Evolutionary conservation across 768 basidiomycete genomes (phyloP), one percentile per base, ranked within the genome.

Genomic region (Russula sp.): DNA sequence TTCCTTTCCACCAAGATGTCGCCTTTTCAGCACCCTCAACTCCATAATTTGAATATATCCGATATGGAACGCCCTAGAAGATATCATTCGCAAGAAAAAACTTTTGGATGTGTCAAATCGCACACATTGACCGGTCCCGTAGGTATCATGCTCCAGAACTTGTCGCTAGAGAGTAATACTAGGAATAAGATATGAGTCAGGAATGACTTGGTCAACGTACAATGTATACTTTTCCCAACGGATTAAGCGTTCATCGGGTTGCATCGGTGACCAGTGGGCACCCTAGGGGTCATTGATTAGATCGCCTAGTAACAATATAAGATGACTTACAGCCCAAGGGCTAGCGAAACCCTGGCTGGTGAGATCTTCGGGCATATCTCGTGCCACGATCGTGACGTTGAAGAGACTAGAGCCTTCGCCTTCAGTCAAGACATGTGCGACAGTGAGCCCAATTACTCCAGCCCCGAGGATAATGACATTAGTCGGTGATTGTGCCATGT

Each of bases 101-200:
- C 7, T 14, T n/a, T n/a, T n/a, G n/a, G 26, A 59, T 8, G 30
- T 38, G 30, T 18, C 26, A 28, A 42, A 20, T 42, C 48, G 63
- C 76, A 48, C 34, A 79, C 80, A 68, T 74, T 75, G 22, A 75
- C 78, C 30, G 80, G 68, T 28, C 79, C 78, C 24, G 75, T 73
- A 6, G 78, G 76, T 32, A 80, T 77, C 79, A 81, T 75, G 63
- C 76, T 74, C 79, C 81, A 82, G 22, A 81, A 71, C 57, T 77
- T 81, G 65, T 81, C 71, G 58, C 80, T 81, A 67, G 26, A 28
- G 28, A 38, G 28, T 2, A 38, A 50, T 56, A 16, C 40, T 14
- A 24, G 26, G 36, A 20, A 28, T 65, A 24, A 56, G 42, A 59
- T 14, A 20, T 59, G 24, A 26, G 0, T n/a, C 34, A 18, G 18